Evolutionary conservation across 2,329 filamentous ascomycete species (phyloP).

Genomic region (Cladobotryum protrusum): DNA sequence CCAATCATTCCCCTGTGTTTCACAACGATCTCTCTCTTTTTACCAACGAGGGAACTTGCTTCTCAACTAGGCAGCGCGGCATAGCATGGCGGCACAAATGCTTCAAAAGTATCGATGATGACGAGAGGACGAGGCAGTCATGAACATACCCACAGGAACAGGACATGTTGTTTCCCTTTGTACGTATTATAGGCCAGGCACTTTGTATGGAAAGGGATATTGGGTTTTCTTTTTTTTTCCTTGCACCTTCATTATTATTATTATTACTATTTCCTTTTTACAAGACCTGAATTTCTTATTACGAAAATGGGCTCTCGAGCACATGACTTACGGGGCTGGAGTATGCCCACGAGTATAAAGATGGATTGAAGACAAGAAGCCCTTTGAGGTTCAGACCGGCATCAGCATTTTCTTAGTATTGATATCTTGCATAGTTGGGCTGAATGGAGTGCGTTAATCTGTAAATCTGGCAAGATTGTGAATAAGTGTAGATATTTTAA

Average conservation of each 20-base stretch:
- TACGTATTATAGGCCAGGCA: constrained; percentile 19
- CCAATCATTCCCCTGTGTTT: constrained; percentile 4
- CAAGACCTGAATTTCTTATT: not conserved
- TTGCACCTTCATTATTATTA: not conserved
- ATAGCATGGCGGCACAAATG: constrained; percentile 18
- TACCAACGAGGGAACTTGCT: not conserved
- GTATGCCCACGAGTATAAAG: not conserved
- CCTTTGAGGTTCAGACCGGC: not conserved
- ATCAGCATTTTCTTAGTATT: constrained; percentile 4
- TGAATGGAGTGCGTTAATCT: constrained; percentile 2
- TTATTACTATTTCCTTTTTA: not conserved
- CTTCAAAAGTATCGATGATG: constrained; percentile 17
- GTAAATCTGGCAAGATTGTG: too few species aligned
- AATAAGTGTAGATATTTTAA: not conserved
- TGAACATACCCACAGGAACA: constrained; percentile 24
- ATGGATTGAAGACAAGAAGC: not conserved
- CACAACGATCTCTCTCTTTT: not conserved
- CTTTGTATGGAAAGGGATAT: constrained; percentile 7
- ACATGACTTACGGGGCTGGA: not conserved
- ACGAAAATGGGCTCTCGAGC: not conserved
- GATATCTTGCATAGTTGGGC: constrained; percentile 12
- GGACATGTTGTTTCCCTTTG: constrained; percentile 19
- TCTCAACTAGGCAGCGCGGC: constrained; percentile 14
- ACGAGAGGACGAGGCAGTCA: constrained; percentile 27
- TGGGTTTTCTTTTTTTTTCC: not conserved